Evolutionary conservation across 2,329 filamentous ascomycete genomes (phyloP).

Genomic region (Waltergamsia citrina): DNA sequence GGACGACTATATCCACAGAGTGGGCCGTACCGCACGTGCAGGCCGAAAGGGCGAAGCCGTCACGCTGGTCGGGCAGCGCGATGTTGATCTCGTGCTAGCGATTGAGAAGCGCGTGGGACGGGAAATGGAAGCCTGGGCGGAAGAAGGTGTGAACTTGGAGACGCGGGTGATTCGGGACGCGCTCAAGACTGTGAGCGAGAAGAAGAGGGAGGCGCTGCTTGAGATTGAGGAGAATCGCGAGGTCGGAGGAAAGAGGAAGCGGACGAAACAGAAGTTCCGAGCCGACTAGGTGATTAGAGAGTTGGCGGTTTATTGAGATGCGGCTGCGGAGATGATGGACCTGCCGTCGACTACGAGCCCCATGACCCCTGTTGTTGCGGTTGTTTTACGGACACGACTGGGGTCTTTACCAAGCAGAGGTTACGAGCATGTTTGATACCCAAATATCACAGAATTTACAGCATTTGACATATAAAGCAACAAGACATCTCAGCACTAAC

Average conservation of each 20-base stretch:
- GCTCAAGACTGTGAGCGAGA: conserved; percentile 86
- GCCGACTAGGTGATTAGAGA: conserved; percentile 10
- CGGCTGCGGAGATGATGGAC: too few species aligned
- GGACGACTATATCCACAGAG: conserved; percentile 94
- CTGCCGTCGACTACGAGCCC: too few species aligned
- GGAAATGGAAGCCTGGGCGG: conserved; percentile 74
- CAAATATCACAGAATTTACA: too few species aligned
- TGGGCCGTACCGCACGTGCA: conserved; percentile 89
- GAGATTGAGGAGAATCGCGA: conserved; percentile 90
- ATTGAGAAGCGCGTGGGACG: conserved; percentile 78
- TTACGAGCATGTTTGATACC: too few species aligned
- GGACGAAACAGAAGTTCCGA: conserved; percentile 47
- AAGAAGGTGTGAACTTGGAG: conserved; percentile 93
- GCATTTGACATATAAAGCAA: too few species aligned
- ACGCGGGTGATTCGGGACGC: conserved; percentile 75
- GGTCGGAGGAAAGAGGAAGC: conserved; percentile 74
- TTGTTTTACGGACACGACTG: too few species aligned
- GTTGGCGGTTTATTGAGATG: too few species aligned
- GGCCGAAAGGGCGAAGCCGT: conserved; percentile 75
- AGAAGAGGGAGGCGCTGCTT: conserved; percentile 83
- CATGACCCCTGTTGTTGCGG: too few species aligned
- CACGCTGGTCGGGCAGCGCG: conserved; percentile 85
- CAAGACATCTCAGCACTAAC: too few species aligned
- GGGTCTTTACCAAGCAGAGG: too few species aligned
- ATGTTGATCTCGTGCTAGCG: conserved; percentile 81